Evolutionary conservation across 2,329 filamentous ascomycete genomes (phyloP), one percentile per base, ranked within the genome.

Genomic region (Phialocephala sp.): DNA sequence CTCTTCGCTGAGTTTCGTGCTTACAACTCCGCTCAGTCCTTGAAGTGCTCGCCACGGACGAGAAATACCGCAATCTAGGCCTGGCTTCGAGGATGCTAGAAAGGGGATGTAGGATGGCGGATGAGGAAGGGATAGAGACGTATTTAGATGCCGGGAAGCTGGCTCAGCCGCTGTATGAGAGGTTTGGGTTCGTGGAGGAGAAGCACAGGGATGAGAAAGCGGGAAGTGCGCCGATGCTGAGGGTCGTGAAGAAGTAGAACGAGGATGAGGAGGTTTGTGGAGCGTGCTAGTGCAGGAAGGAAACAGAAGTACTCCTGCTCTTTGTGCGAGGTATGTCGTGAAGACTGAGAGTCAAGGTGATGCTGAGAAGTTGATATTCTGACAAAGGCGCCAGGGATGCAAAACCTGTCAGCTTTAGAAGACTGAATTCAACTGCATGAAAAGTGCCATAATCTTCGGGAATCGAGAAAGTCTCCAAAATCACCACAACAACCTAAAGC

Each of bases 61-160:
- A 59, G 8, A 57, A 52, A 6, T 66, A 60, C 22, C 27, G 36
- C 24, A 57, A 58, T 37, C 35, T 35, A 12, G 64, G 64, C 15
- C 39, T 63, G 8, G 64, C 36, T 3, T 60, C 60, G 20, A 22
- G 43, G 41, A 12, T 66, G 8, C 14, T 68, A 15, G 24, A 59
- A 18, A 64, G 60, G 52, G 63, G 60, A 4, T 54, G 32, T 32
- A 61, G 64, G 4, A 39, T 39, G 22, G 66, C 63, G 9, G 66
- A 68, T 58, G 20, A 27, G 20, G 58, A 59, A 6, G 63, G 64
- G 14, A 8, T 63, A 24, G 66, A 66, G 45, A 36, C 32, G 37
- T 68, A 68, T 57, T 43, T 68, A n/a, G 66, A 68, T 64, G 66
- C 60, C 12, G 55, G n/a, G 12, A 22, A 35, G 37, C 5, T 2